phyloP scores from a whole-genome alignment of 495 filamentous ascomycete genomes.

The Melanomma pulvis-pyrius region DNA sequence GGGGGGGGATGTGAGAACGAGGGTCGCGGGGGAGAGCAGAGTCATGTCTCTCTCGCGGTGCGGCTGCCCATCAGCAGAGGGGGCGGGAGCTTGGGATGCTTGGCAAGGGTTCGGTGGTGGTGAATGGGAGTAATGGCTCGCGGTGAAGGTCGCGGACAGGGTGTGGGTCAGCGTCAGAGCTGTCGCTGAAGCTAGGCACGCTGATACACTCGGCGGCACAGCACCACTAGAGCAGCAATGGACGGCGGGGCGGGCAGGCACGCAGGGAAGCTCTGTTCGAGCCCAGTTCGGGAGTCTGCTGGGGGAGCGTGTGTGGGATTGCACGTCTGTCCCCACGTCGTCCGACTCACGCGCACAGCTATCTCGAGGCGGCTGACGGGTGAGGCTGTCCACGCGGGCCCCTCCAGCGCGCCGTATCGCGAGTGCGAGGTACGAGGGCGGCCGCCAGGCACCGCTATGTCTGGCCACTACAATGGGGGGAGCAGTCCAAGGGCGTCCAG shows the following conservation, averaged over 20 bases:
- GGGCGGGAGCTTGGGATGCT: background rate
- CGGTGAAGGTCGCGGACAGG: background rate
- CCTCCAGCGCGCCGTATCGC: background rate
- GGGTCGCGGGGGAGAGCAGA: constrained; percentile 15
- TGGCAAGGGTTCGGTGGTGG: background rate
- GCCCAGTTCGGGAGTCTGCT: background rate
- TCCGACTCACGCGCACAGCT: background rate
- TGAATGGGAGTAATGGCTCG: background rate
- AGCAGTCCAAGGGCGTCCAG: background rate
- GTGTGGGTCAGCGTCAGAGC: background rate
- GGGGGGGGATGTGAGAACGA: constrained; percentile 14
- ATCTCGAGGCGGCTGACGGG: background rate
- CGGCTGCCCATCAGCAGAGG: background rate
- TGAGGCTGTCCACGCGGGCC: background rate
- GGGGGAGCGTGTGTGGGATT: background rate
- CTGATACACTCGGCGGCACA: background rate
- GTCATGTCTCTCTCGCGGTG: constrained; percentile 18
- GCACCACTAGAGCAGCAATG: background rate
- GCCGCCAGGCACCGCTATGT: background rate
- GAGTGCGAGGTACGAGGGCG: background rate
- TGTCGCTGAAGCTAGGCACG: background rate
- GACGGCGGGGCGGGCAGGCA: background rate
- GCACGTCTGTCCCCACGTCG: background rate
- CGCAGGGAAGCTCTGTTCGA: background rate
- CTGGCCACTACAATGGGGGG: background rate